Percentiles rank a stretch among this genome's conserved stretches.
Conservation (phyloP, 2,329 filamentous ascomycete genomes). For the Colletotrichum echinochloae region DNA sequence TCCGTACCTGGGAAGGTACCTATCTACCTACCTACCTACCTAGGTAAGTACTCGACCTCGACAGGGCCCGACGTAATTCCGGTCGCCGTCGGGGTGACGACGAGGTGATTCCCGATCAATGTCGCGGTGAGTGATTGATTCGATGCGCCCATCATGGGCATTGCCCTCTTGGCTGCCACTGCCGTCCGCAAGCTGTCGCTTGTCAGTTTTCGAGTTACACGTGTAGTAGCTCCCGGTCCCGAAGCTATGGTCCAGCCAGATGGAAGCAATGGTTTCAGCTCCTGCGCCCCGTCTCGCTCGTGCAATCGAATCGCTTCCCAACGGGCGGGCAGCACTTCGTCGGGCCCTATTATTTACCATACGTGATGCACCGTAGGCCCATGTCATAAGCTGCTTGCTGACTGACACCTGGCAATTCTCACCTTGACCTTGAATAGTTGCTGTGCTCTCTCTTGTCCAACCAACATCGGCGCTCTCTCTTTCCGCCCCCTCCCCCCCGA, state of each 20-base stretch:
- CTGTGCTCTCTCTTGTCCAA: too few species aligned
- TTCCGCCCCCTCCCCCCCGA: neutral
- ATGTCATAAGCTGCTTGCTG: conserved; percentile 5
- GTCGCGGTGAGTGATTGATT: too few species aligned
- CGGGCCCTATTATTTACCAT: conserved; percentile 4
- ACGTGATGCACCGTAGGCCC: too few species aligned
- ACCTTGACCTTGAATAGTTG: too few species aligned
- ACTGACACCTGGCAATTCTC: neutral
- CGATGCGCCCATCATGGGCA: neutral
- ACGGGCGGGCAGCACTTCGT: neutral
- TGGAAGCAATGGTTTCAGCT: conserved; percentile 29
- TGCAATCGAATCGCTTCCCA: conserved; percentile 10
- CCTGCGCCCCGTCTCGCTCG: conserved; percentile 29
- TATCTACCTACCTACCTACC: too few species aligned
- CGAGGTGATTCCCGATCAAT: neutral
- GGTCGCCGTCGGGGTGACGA: conserved; percentile 29
- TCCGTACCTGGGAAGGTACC: too few species aligned
- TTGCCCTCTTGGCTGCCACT: neutral
- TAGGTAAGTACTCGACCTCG: too few species aligned
- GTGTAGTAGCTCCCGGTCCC: conserved; percentile 16
- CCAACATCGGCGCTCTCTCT: too few species aligned
- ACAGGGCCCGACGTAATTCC: conserved; percentile 30
- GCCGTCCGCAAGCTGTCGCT: neutral
- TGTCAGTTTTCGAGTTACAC: neutral
- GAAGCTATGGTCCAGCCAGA: conserved; percentile 16